Percentiles rank a stretch among this genome's conserved stretches.
phyloP scores from a whole-genome alignment of 1,139 yeast genomes.

The Pichia sp. region DNA sequence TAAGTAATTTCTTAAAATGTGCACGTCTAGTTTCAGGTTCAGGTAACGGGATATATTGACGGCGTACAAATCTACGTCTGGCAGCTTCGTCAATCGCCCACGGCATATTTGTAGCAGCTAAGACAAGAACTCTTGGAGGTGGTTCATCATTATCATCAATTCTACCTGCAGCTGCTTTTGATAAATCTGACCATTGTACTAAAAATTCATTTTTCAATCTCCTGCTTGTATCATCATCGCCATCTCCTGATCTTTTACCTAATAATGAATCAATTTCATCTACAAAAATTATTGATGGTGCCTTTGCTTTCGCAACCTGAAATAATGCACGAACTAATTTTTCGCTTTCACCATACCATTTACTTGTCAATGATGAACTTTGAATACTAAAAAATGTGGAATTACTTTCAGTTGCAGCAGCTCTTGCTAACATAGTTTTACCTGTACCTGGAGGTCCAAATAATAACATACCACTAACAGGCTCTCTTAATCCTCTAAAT shows the following conservation, averaged over 20 bases:
- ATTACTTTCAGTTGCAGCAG: constrained; percentile 94
- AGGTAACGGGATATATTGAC: constrained; percentile 94
- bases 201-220: constrained; percentile 90
- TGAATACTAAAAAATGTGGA: constrained; percentile 91
- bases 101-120: constrained; percentile 95
- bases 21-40: constrained; percentile 75
- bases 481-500: constrained; percentile 87
- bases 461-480: constrained; percentile 90
- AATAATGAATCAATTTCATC: constrained; percentile 94
- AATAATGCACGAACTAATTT: constrained; percentile 88
- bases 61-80: constrained; percentile 82
- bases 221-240: constrained; percentile 91
- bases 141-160: constrained; percentile 53
- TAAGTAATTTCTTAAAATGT: constrained; percentile 64
- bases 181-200: constrained; percentile 92
- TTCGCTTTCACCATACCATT: constrained; percentile 90
- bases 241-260: constrained; percentile 72
- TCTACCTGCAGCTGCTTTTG: constrained; percentile 84
- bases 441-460: constrained; percentile 99
- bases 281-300: constrained; percentile 92
- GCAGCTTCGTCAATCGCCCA: constrained; percentile 99
- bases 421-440: constrained; percentile 94
- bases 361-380: constrained; percentile 88
- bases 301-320: constrained; percentile 73
- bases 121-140: constrained; percentile 67